Evolutionary conservation across 768 basidiomycete species (phyloP).

Genomic region (Chalciporus sphaerocephalus): DNA sequence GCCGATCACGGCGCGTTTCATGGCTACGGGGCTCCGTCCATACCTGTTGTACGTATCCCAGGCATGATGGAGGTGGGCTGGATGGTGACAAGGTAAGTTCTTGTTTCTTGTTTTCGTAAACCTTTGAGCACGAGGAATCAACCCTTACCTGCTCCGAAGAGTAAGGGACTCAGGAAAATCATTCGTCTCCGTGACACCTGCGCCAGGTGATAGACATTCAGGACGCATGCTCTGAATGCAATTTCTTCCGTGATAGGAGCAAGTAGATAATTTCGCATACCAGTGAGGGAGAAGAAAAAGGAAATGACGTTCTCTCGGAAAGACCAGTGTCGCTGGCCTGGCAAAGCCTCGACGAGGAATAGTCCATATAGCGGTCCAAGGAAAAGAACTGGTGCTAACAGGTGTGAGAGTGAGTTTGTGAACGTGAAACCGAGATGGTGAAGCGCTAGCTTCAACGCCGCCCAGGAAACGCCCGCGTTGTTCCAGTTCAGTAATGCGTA

Average conservation of each 20-base stretch:
- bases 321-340: slow-evolving; percentile 51
- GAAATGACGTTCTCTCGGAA: slow-evolving; percentile 37
- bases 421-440: slow-evolving; percentile 40
- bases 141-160: slow-evolving; percentile 79
- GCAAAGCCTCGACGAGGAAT: slow-evolving; percentile 45
- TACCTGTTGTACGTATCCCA: slow-evolving; percentile 78
- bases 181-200: slow-evolving; percentile 52
- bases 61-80: slow-evolving; percentile 91
- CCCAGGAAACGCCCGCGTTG: slow-evolving; percentile 5
- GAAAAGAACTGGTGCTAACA: slow-evolving; percentile 72
- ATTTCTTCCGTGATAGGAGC: slow-evolving; percentile 91
- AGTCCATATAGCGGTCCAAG: slow-evolving; percentile 68
- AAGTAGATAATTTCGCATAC: slow-evolving; percentile 64
- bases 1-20: slow-evolving; percentile 54
- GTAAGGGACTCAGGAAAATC: slow-evolving; percentile 77
- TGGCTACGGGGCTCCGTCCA: slow-evolving; percentile 63
- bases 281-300: slow-evolving; percentile 48
- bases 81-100: slow-evolving; percentile 4
- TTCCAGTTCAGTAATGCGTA: slow-evolving; percentile 35
- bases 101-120: slow-evolving; percentile 1
- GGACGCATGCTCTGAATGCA: slow-evolving; percentile 82
- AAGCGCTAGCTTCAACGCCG: slow-evolving; percentile 30
- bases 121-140: not conserved
- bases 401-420: slow-evolving; percentile 41
- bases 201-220: slow-evolving; percentile 68